Evolutionary conservation across 768 basidiomycete species (phyloP), one percentile per base, ranked within the genome.

Genomic region (Phanerochaete sordida): DNA sequence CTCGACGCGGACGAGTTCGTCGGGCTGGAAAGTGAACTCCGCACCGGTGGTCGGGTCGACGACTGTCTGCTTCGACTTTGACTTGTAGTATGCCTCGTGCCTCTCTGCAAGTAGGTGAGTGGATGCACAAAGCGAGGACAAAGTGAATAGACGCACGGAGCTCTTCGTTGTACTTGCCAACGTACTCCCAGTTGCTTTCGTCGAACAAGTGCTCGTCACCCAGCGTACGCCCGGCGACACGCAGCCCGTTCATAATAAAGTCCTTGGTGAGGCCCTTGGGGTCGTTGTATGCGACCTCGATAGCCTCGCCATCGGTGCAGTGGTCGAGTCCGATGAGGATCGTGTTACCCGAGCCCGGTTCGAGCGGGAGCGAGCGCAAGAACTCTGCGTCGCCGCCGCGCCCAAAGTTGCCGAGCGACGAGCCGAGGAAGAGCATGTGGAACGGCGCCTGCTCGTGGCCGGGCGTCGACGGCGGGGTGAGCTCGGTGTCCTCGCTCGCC

Each of bases 241-340:
- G 80, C 56, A 96, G 78, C 0, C 91, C 94, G 66, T 97, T 94
- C 84, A 95, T 86, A 62, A 95, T 90, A 69, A 97, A 96, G 12
- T 75, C 75, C 65, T 75, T 78, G 0, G 92, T 93, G 63, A 84
- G 75, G 3, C 90, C 93, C 60, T 83, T 80, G 4, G 78, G 76
- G 65, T 97, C 95, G 66, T 96, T 88, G 74, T 98, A 98, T 0
- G 95, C 95, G 21, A 76, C 70, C 69, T 95, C 91, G 57, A 98
- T 89, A 62, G 82, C 76, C n/a, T 74, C 70, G 57, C 80, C 79
- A 37, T 82, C 82, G 64, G 91, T 88, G 69, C 88, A 83, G 58
- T 93, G 92, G 72, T 98, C 96, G 46, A 98, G 75, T n/a, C 95
- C 95, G 11, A 99, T 79, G 1, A 98, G 76, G 8, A 98, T 78